Conservation (phyloP, 1,284 basidiomycete genomes). For the Boletellus deceptivus region DNA sequence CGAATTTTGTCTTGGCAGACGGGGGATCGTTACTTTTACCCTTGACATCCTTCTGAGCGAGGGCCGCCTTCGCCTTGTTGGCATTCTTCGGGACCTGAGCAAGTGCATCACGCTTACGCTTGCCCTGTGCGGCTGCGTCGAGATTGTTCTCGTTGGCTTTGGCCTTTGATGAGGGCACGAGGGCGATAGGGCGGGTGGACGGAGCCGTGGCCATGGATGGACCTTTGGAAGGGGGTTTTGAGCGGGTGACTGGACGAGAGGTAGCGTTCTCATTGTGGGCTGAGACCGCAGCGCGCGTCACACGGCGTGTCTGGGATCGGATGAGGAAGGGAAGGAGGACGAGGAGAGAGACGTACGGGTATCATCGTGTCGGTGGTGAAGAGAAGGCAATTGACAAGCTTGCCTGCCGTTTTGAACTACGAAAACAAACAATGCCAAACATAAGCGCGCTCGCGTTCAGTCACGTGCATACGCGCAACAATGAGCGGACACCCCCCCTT, state of each 20-base stretch:
- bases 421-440: slow-evolving; percentile 32
- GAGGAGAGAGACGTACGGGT: slow-evolving; percentile 21
- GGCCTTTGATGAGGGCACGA: slow-evolving; percentile 51
- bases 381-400: slow-evolving; percentile 14
- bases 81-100: slow-evolving; percentile 61
- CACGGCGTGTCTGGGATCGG: slow-evolving; percentile 51
- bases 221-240: slow-evolving; percentile 51
- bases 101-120: slow-evolving; percentile 73
- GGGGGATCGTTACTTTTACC: slow-evolving; percentile 43
- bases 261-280: slow-evolving; percentile 64
- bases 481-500: slow-evolving; percentile 6
- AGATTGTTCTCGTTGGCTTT: slow-evolving; percentile 46
- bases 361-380: slow-evolving; percentile 30
- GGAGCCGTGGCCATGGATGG: slow-evolving; percentile 39
- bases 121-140: slow-evolving; percentile 46
- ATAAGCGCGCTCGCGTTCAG: slow-evolving; percentile 32
- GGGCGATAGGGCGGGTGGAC: slow-evolving; percentile 44
- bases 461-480: slow-evolving; percentile 24
- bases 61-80: slow-evolving; percentile 43
- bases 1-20: slow-evolving; percentile 44
- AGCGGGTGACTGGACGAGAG: slow-evolving; percentile 53
- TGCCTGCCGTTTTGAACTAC: slow-evolving; percentile 37
- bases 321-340: neutral
- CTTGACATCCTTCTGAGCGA: slow-evolving; percentile 37
- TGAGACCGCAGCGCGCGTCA: slow-evolving; percentile 53